Evolutionary conservation across 805 yeast genomes (phyloP), one percentile per base, ranked within the genome.

Genomic region (Candida ulmi): DNA sequence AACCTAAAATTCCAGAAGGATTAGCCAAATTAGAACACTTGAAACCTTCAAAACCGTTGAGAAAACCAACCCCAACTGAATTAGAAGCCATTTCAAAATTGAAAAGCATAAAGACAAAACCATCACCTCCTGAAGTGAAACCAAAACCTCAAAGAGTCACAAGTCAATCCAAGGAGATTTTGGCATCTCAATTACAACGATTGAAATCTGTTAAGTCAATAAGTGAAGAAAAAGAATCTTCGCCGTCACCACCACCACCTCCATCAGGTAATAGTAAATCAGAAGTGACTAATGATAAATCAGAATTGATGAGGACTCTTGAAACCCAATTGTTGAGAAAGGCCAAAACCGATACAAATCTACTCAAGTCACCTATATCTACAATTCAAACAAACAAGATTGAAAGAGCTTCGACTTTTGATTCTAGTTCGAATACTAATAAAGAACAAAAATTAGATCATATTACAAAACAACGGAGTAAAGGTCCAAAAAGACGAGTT

Each of bases 401-500:
- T 3, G 43, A 44, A 35, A 54, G 43, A 33, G 55, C 58, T 6
- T 33, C 47, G n/a, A 52, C 60, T 1, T 50, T 55, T 29, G 50
- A 51, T 38, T 19, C 38, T 13, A n/a, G n/a, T n/a, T 38, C 48
- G 2, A 26, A 13, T 9, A 12, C 19, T 6, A 12, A 17, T 6
- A 23, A 15, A 11, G 37, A 18, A 15, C 45, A 36, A n/a, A 30
- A 37, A 17, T 39, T 62, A 26, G 52, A 48, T 1, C 68, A 63
- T 36, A 42, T 57, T 19, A 62, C 54, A 17, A 62, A 60, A 30
- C 40, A 47, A 4, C 54, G 68, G 41, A 47, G 65, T 5, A 59
- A 49, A 40, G 68, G 65, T 5, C 68, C 66, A 26, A 63, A 62
- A 41, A 48, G 69, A 53, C 48, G 69, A 33, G 54, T 57, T 7